Conservation (phyloP, 2,329 filamentous ascomycete genomes). For the Aspergillus aculeatus region DNA sequence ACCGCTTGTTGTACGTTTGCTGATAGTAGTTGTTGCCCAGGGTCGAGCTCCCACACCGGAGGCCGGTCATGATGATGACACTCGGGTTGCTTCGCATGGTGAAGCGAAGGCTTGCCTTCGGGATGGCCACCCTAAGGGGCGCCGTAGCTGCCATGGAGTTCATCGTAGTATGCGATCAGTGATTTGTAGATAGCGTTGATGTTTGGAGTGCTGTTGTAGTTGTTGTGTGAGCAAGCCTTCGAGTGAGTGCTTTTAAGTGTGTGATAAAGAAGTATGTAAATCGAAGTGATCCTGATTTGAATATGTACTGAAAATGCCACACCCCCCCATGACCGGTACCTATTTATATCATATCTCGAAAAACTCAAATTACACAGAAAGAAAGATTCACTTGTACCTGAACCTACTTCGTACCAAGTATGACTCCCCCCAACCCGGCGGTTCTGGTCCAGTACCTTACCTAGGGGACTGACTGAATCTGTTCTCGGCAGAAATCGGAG, state of each 20-base stretch:
- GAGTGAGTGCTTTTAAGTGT: neutral
- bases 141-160: slow-evolving; percentile 27
- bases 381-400: neutral
- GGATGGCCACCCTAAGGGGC: slow-evolving; percentile 30
- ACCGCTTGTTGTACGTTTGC: slow-evolving; percentile 24
- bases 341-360: neutral
- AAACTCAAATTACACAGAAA: neutral
- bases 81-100: slow-evolving; percentile 26
- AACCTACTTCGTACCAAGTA: neutral
- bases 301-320: neutral
- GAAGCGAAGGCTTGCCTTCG: slow-evolving; percentile 27
- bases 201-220: neutral
- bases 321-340: neutral
- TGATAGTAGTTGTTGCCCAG: slow-evolving; percentile 15
- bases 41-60: slow-evolving; percentile 23
- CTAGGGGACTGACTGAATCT: neutral
- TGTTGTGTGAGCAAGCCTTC: neutral
- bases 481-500: slow-evolving; percentile 21
- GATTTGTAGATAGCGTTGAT: neutral
- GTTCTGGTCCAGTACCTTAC: neutral
- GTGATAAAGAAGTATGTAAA: neutral
- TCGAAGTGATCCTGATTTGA: neutral
- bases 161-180: slow-evolving; percentile 23
- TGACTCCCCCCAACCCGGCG: neutral
- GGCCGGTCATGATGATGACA: slow-evolving; percentile 22